Conservation (phyloP, 2,329 filamentous ascomycete genomes). For the Penicillium carneum region DNA sequence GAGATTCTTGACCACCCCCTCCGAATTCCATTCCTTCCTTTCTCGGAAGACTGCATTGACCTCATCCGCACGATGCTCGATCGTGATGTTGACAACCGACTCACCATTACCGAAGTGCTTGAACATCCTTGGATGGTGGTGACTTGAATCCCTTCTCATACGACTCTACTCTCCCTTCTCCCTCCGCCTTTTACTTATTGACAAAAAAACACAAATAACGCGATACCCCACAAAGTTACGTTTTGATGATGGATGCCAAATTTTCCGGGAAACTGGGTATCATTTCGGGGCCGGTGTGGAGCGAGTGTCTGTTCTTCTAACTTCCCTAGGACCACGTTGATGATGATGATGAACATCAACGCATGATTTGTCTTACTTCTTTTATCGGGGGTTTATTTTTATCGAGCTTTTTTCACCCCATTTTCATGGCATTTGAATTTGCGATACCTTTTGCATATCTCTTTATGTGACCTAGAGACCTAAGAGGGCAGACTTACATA, state of each 20-base stretch:
- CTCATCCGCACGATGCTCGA: constrained; percentile 91
- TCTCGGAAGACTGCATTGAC: constrained; percentile 86
- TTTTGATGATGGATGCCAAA: constrained; percentile 29
- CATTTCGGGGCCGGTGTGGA: constrained; percentile 17
- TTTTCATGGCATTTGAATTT: constrained; percentile 12
- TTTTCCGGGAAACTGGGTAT: constrained; percentile 18
- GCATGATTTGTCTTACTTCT: constrained; percentile 4
- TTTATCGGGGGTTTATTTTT: constrained; percentile 3
- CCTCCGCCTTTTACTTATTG: constrained; percentile 11
- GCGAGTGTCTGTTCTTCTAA: not conserved
- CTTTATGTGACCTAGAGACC: constrained; percentile 12
- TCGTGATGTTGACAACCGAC: constrained; percentile 80
- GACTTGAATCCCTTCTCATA: constrained; percentile 24
- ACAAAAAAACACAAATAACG: constrained; percentile 29
- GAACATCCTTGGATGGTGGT: constrained; percentile 78
- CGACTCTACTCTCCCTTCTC: constrained; percentile 2
- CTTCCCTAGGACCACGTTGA: constrained; percentile 4
- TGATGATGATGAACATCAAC: constrained; percentile 18
- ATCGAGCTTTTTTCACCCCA: not conserved
- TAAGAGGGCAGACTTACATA: constrained; percentile 6
- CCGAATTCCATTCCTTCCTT: constrained; percentile 74
- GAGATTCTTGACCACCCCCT: constrained; percentile 98
- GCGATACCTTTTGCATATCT: constrained; percentile 19
- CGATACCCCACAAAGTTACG: constrained; percentile 39
- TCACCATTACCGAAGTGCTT: constrained; percentile 86